phyloP scores from a whole-genome alignment of 202 grass and related monocot species.

The Eragrostis tef region DNA sequence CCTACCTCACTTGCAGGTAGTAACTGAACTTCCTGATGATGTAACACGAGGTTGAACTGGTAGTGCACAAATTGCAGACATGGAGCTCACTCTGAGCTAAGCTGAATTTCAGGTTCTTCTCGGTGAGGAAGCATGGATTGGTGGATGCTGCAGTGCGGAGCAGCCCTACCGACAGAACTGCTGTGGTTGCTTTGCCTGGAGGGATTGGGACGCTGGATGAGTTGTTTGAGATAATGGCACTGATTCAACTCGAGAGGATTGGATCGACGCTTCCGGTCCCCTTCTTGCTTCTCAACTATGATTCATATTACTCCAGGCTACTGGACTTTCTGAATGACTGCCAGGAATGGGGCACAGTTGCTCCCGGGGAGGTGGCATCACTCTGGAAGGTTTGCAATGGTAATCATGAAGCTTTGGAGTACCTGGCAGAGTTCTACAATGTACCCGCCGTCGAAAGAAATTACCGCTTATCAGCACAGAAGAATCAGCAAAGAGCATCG shows the following conservation, averaged over 20 bases:
- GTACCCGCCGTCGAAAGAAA: slow-evolving; percentile 44
- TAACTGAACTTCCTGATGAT: slow-evolving; percentile 33
- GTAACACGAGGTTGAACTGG: not conserved
- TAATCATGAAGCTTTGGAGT: slow-evolving; percentile 79
- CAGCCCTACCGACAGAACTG: slow-evolving; percentile 54
- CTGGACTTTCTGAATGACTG: slow-evolving; percentile 73
- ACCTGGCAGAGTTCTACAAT: slow-evolving; percentile 72
- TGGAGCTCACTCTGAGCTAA: slow-evolving; percentile 6
- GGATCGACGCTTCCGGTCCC: slow-evolving; percentile 65
- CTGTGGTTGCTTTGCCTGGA: slow-evolving; percentile 64
- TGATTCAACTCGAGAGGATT: slow-evolving; percentile 88
- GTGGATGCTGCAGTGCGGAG: slow-evolving; percentile 80
- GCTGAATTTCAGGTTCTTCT: slow-evolving; percentile 78
- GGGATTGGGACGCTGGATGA: slow-evolving; percentile 88
- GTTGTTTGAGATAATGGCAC: slow-evolving; percentile 71
- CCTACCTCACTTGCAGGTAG: slow-evolving; percentile 94
- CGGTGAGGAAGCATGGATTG: slow-evolving; percentile 80
- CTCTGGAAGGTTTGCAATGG: slow-evolving; percentile 79
- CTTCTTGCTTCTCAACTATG: slow-evolving; percentile 80
- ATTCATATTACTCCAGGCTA: slow-evolving; percentile 82
- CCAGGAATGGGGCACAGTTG: slow-evolving; percentile 67
- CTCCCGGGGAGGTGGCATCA: slow-evolving; percentile 67
- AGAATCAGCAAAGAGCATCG: slow-evolving; percentile 39
- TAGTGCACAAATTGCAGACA: not conserved
- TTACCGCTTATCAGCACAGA: slow-evolving; percentile 40